A percentile compares a stretch with the other conserved stretches of the same genome.
These are phyloP conservation scores for Thymus mandschuricus DNA, from an alignment of 257 asterid genomes.

Conservation along the genomic window DNA sequence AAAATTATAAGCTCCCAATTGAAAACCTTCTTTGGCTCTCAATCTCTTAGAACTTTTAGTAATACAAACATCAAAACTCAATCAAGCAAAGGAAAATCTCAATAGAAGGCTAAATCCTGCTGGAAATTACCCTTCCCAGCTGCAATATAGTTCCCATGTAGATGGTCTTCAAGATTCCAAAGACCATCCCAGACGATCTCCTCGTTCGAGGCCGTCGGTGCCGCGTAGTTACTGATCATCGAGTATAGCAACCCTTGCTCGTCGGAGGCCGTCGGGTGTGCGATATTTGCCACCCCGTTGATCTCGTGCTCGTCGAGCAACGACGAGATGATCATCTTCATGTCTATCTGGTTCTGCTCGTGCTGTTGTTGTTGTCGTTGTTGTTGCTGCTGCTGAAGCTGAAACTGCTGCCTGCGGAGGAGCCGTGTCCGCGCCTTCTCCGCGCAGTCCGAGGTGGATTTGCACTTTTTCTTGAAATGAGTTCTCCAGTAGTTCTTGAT, in stretches of 20 bases:
- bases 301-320: conserved; percentile 45
- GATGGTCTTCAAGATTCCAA: conserved; percentile 68
- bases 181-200: conserved; percentile 65
- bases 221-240: conserved; percentile 42
- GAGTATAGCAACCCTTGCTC: conserved; percentile 33
- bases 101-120: conserved; percentile 37
- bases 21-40: conserved; percentile 54
- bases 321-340: conserved; percentile 46
- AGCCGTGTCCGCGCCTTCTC: conserved; percentile 54
- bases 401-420: conserved; percentile 68
- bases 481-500: conserved; percentile 90
- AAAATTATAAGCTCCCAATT: conserved; percentile 24
- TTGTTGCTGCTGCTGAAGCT: conserved; percentile 48
- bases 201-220: conserved; percentile 47
- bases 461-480: conserved; percentile 72
- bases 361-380: conserved; percentile 41
- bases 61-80: conserved; percentile 21
- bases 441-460: conserved; percentile 33
- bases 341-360: conserved; percentile 44
- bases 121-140: conserved; percentile 32
- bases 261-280: conserved; percentile 39
- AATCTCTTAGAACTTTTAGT: background rate
- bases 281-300: conserved; percentile 20
- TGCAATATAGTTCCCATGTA: conserved; percentile 39
- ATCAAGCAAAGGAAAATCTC: background rate